Base-by-base conservation (phyloP, 2,329 filamentous ascomycete genomes). In the Colletotrichum sp. region DNA sequence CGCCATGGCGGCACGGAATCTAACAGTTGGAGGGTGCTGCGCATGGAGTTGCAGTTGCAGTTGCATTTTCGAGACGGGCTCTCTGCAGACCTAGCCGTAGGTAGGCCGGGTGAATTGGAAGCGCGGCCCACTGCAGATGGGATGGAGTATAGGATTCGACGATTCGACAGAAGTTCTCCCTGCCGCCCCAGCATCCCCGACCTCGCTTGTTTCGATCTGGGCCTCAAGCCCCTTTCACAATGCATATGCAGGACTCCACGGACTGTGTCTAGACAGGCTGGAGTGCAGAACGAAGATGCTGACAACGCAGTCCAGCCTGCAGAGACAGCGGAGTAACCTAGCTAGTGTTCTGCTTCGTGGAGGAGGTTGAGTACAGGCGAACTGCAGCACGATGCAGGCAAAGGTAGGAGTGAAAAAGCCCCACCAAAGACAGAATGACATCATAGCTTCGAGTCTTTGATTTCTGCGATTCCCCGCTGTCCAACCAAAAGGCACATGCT, bases 161-260 rank as follows among this genome's bases (percentile, higher is more conserved):
- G 44, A 21, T 18, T 57, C 52, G 64, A 74, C 28, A 59, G 66
- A 74, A 32, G 70, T 65, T 63, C 60, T 30, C 60, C 49, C 60
- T 32, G 59, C 49, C n/a, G 32, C 64, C 57, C 26, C 59, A 66
- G 28, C 34, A 69, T 74, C 28, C 65, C 71, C 59, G 73, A 49
- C 26, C 73, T 73, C 63, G 74, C 44, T 73, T 52, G 59, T 64
- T 69, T 74, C 64, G 70, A 76, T 69, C 70, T 60, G 55, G 72
- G 28, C 26, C 59, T 69, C 73, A 73, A 76, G 73, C 73, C 70
- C 64, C 70, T 74, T 73, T 76, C 28, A 36, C 28, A 64, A 74
- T 69, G 74, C 74, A 76, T 76, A 66, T 76, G 71, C 59, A 49
- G 7, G 65, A 69, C 70, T 69, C 73, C 69, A 73, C 57, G 57